Evolutionary conservation across 805 yeast species (phyloP), one percentile per base, ranked within the genome.

Genomic region (Zygosaccharomyces bisporus): DNA sequence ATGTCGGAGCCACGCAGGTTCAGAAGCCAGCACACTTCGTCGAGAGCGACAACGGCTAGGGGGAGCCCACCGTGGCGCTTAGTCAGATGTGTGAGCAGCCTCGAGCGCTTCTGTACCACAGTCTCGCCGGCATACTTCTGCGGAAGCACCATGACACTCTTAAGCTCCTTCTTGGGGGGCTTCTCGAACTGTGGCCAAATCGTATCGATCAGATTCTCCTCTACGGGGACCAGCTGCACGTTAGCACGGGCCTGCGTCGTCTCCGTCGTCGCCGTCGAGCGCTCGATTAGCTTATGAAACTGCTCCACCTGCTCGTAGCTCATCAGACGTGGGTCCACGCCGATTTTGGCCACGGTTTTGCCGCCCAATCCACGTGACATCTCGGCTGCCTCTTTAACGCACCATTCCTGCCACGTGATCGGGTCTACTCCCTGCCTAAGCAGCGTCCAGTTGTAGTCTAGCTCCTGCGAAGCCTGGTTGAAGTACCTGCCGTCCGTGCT

Each of bases 401-500:
- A 76, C 83, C 88, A 93, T 43, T 81, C 80, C 49, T 79, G 79
- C 98, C 98, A 91, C 5, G 83, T 71, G 10, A 82, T 78, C 30
- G 76, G 76, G 24, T 81, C 85, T n/a, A 76, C 73, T 3, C 95
- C 95, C 61, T 83, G 95, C 59, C 84, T 89, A 47, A 93, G 72
- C 36, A 93, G 67, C 1, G 68, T 65, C 98, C 98, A 93, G 57
- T 80, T 80, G 30, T 66, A 58, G 61, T 87, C 95, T 44, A 93
- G 70, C 67, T 93, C 93, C 46, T 82, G 78, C 17, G 76, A 79
- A 1, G 98, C 98, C 67, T 93, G 99, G 47, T 86, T 71, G 64
- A 88, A 93, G 68, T 93, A 93, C 52, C 99, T 74, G 1, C 98
- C 98, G 66, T 93, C 99, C 0, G 99, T 93, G 6, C 95, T 80